A percentile compares a stretch with the other conserved stretches of the same genome.
phyloP scores from a whole-genome alignment of 1,284 basidiomycete species.

The Abortiporus biennis region DNA sequence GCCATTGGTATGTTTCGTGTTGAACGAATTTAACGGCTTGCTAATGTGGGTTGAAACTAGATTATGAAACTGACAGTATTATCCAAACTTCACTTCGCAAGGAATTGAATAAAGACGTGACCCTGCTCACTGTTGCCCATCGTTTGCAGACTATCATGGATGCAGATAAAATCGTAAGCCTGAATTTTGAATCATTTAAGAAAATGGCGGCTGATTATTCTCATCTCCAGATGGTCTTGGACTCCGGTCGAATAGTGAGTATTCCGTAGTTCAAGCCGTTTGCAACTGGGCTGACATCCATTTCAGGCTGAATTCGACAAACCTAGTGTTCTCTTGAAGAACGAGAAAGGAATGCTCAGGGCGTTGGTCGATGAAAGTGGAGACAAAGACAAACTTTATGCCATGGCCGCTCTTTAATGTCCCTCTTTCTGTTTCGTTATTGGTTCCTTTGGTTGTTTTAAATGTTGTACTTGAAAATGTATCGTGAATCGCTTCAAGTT shows the following conservation, averaged over 20 bases:
- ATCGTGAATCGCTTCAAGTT: too few species aligned
- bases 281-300: slow-evolving; percentile 22
- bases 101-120: slow-evolving; percentile 45
- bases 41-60: slow-evolving; percentile 14
- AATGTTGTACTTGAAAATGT: too few species aligned
- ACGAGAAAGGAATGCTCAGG: slow-evolving; percentile 22
- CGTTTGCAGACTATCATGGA: slow-evolving; percentile 68
- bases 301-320: slow-evolving; percentile 26
- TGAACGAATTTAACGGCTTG: too few species aligned
- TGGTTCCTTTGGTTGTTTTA: too few species aligned
- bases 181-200: neutral
- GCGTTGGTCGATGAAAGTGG: slow-evolving; percentile 27
- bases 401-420: slow-evolving; percentile 12
- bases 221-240: slow-evolving; percentile 15
- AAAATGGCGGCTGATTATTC: neutral
- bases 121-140: slow-evolving; percentile 62
- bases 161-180: slow-evolving; percentile 33
- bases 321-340: slow-evolving; percentile 23
- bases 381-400: slow-evolving; percentile 22
- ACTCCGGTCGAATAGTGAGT: slow-evolving; percentile 9
- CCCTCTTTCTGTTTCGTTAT: too few species aligned
- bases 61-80: slow-evolving; percentile 50
- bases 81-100: slow-evolving; percentile 52
- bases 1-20: slow-evolving; percentile 5
- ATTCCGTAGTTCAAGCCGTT: neutral